phyloP scores from a whole-genome alignment of 1,284 basidiomycete genomes.

The Leccinum brunneo-olivaceum region DNA sequence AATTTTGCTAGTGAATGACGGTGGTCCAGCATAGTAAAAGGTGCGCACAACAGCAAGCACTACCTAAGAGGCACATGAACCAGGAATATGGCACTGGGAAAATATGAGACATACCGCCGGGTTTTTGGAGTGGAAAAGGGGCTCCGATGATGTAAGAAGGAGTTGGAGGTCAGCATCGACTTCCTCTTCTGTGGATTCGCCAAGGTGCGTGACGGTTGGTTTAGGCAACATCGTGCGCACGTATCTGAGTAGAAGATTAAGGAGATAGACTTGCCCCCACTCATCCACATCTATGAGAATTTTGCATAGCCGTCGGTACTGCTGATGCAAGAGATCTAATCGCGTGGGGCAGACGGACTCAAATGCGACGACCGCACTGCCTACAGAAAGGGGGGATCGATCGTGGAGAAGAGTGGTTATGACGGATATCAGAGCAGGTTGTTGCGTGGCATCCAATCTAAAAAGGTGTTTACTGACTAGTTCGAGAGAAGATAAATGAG shows the following conservation, averaged over 20 bases:
- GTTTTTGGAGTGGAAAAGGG: constrained; percentile 79
- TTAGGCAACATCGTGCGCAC: constrained; percentile 78
- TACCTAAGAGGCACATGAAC: constrained; percentile 45
- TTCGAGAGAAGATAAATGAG: neutral
- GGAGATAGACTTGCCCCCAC: constrained; percentile 86
- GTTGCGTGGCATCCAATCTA: constrained; percentile 72
- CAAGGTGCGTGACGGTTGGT: constrained; percentile 40
- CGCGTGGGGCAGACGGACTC: constrained; percentile 77
- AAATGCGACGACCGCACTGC: constrained; percentile 83
- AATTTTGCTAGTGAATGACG: constrained; percentile 48
- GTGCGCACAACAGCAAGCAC: constrained; percentile 67
- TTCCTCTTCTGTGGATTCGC: constrained; percentile 35
- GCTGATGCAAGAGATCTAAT: constrained; percentile 81
- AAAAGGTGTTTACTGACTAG: constrained; percentile 6
- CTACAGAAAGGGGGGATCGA: constrained; percentile 83
- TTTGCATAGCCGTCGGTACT: constrained; percentile 82
- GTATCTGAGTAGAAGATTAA: constrained; percentile 80
- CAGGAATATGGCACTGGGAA: neutral
- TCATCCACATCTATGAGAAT: constrained; percentile 89
- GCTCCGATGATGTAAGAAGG: constrained; percentile 66
- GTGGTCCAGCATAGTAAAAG: constrained; percentile 69
- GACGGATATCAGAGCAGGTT: constrained; percentile 67
- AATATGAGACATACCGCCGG: constrained; percentile 56
- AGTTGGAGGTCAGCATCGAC: constrained; percentile 74
- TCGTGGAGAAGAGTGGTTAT: constrained; percentile 75